phyloP scores from a whole-genome alignment of 345 rosid genomes.

The Gossypium bickii region DNA sequence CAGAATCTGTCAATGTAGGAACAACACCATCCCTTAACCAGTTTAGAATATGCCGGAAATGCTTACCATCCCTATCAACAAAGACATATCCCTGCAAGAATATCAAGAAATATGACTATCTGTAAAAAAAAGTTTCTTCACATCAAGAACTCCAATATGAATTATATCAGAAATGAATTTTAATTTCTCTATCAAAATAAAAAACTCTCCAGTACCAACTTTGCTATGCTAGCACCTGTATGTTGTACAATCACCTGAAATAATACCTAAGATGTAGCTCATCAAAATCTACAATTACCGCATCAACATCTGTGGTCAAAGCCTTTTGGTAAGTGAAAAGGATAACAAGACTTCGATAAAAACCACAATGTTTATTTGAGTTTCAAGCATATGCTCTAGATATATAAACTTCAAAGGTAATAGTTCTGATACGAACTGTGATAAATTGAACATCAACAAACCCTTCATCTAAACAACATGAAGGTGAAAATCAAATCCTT shows the following conservation, averaged over 20 bases:
- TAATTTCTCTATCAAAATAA: not conserved
- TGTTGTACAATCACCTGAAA: not conserved
- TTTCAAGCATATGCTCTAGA: too few species aligned
- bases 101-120: conserved; percentile 12
- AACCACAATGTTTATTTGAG: too few species aligned
- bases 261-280: not conserved
- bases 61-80: conserved; percentile 86
- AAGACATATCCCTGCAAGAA: conserved; percentile 68
- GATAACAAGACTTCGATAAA: too few species aligned
- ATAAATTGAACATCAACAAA: not conserved
- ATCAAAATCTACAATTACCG: not conserved
- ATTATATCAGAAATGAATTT: not conserved
- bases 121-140: conserved; percentile 1
- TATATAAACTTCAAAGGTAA: too few species aligned
- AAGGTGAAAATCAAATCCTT: not conserved
- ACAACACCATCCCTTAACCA: conserved; percentile 92
- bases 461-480: not conserved
- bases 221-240: not conserved
- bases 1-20: conserved; percentile 55
- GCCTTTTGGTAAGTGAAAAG: too few species aligned
- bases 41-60: conserved; percentile 80
- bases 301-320: too few species aligned
- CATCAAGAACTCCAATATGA: not conserved
- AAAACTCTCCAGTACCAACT: not conserved
- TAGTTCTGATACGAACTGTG: too few species aligned